Evolutionary conservation across 2,329 filamentous ascomycete genomes (phyloP).

Genomic region (Microascus cirrosus): DNA sequence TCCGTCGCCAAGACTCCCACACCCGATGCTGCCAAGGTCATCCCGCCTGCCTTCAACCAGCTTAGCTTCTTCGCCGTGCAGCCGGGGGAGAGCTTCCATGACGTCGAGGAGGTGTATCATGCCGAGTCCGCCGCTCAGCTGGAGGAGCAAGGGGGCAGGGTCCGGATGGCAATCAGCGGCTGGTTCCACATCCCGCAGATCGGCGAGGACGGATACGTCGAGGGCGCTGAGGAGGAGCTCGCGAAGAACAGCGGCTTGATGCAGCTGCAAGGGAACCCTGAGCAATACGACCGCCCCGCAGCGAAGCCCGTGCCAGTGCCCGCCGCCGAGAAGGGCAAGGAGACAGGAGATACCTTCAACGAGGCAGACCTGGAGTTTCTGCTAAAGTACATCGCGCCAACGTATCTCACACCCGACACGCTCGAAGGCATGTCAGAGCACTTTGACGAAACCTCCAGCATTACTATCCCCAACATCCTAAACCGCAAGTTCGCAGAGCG

Average conservation of each 20-base stretch:
- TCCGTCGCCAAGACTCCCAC: constrained; percentile 68
- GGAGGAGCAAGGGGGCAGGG: constrained; percentile 58
- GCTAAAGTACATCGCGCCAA: constrained; percentile 79
- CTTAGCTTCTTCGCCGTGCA: constrained; percentile 97
- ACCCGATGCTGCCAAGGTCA: constrained; percentile 67
- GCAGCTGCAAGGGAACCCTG: constrained; percentile 84
- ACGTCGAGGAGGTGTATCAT: constrained; percentile 95
- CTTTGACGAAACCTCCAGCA: constrained; percentile 74
- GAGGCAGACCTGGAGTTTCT: constrained; percentile 81
- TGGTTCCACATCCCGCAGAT: constrained; percentile 98
- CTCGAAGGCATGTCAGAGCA: constrained; percentile 69
- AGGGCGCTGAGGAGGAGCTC: constrained; percentile 79
- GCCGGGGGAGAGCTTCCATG: constrained; percentile 97
- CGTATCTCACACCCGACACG: constrained; percentile 85
- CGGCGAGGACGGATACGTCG: constrained; percentile 83
- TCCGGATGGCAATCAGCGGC: constrained; percentile 95
- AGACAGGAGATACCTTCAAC: constrained; percentile 46
- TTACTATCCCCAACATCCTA: constrained; percentile 71
- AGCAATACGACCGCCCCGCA: constrained; percentile 76
- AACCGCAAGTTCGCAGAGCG: constrained; percentile 64
- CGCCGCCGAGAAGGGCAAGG: constrained; percentile 13
- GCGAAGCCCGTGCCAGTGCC: constrained; percentile 38
- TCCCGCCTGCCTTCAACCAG: constrained; percentile 95
- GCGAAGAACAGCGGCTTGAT: constrained; percentile 84
- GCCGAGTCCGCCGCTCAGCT: constrained; percentile 47